Percentiles rank a stretch among this genome's conserved stretches.
phyloP scores from a whole-genome alignment of 1,139 yeast species.

The Blastobotrys aristatus region DNA sequence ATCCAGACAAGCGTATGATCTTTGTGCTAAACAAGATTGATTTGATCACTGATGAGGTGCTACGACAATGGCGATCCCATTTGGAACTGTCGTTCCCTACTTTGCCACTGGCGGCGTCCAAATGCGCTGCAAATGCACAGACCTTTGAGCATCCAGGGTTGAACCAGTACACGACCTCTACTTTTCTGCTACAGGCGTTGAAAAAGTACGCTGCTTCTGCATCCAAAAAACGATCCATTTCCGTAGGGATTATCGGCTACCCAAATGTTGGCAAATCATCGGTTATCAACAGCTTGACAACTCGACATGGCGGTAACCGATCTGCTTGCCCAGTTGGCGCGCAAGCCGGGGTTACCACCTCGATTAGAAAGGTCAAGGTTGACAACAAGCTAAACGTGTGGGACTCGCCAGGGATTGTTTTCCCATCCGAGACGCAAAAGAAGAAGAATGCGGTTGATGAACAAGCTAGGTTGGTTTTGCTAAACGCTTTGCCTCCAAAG shows the following conservation, averaged over 20 bases:
- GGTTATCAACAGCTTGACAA: constrained; percentile 83
- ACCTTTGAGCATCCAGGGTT: constrained; percentile 69
- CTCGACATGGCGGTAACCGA: constrained; percentile 60
- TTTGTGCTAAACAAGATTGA: constrained; percentile 88
- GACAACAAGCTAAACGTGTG: constrained; percentile 83
- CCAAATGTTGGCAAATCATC: constrained; percentile 98
- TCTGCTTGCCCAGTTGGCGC: constrained; percentile 95
- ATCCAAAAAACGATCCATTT: constrained; percentile 72
- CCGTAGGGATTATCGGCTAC: constrained; percentile 94
- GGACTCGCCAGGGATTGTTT: constrained; percentile 97
- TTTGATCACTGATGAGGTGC: constrained; percentile 76
- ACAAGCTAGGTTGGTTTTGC: constrained; percentile 80
- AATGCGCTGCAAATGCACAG: constrained; percentile 54
- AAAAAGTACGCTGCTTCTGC: constrained; percentile 66
- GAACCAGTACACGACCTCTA: constrained; percentile 68
- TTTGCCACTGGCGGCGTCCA: constrained; percentile 62
- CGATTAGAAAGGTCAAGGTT: constrained; percentile 85
- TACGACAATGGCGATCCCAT: constrained; percentile 79
- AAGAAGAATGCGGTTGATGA: constrained; percentile 54
- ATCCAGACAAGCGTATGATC: constrained; percentile 77
- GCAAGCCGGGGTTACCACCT: constrained; percentile 94
- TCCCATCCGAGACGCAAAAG: constrained; percentile 58
- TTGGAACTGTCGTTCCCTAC: constrained; percentile 85
- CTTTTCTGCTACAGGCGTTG: constrained; percentile 68
- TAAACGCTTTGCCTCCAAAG: constrained; percentile 89